Percentiles rank a stretch among this genome's conserved stretches.
These are phyloP conservation scores for Pseudopediastrum boryanum DNA, from an alignment of 139 green algal species.

Conservation along the genomic window DNA sequence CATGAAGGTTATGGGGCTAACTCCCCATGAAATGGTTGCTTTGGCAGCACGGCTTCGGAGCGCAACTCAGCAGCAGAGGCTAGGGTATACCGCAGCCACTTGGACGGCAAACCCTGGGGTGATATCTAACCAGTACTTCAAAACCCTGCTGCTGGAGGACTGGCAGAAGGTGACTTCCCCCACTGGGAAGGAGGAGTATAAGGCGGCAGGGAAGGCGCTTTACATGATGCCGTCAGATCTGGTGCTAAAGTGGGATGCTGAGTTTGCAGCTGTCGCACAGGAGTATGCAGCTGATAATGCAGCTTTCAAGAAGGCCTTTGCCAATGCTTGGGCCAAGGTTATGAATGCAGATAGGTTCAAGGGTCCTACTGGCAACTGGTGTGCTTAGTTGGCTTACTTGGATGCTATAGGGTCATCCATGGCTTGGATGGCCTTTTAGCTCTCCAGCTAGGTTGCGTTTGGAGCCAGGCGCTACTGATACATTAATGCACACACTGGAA, in stretches of 20 bases:
- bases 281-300: conserved; percentile 40
- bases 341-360: conserved; percentile 60
- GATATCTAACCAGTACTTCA: conserved; percentile 47
- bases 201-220: conserved; percentile 9
- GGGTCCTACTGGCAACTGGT: conserved; percentile 37
- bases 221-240: conserved; percentile 31
- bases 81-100: conserved; percentile 42
- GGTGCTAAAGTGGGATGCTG: conserved; percentile 26
- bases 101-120: neutral
- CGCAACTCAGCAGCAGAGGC: neutral
- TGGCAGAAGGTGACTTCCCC: conserved; percentile 1
- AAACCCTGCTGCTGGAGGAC: conserved; percentile 19
- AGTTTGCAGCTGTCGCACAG: conserved; percentile 18
- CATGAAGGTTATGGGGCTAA: conserved; percentile 34
- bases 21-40: conserved; percentile 21
- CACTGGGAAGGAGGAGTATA: conserved; percentile 27
- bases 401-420: neutral
- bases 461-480: no score
- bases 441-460: no score
- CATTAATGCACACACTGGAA: no score
- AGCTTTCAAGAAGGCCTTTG: conserved; percentile 38
- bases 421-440: no score
- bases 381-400: conserved; percentile 7
- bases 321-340: conserved; percentile 39
- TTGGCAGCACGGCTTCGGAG: conserved; percentile 35